Conservation (phyloP, 2,329 filamentous ascomycete genomes). For the Hirsutella rhossiliensis region DNA sequence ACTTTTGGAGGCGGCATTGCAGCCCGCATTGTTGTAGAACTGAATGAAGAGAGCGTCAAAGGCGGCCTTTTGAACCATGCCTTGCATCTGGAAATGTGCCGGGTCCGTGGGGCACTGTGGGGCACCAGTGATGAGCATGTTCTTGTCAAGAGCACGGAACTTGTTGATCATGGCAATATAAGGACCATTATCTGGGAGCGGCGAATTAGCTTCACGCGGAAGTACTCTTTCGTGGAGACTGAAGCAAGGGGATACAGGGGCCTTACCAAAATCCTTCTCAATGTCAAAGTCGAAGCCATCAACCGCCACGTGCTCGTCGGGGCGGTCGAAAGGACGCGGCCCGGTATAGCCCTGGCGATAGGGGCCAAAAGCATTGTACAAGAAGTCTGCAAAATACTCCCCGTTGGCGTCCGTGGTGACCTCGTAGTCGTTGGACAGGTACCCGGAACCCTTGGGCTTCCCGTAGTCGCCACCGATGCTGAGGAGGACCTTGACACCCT, state of each 20-base stretch:
- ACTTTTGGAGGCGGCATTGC: constrained; percentile 19
- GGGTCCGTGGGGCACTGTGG: constrained; percentile 28
- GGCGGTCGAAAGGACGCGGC: constrained; percentile 26
- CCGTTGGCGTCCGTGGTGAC: constrained; percentile 19
- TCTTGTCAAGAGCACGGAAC: constrained; percentile 18
- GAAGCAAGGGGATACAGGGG: constrained; percentile 1
- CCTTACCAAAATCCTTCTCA: constrained; percentile 18
- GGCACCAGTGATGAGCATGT: constrained; percentile 28
- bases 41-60: constrained; percentile 34
- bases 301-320: constrained; percentile 14
- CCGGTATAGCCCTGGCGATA: constrained; percentile 16
- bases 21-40: constrained; percentile 35
- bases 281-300: constrained; percentile 33
- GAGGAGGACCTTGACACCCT: constrained; percentile 29
- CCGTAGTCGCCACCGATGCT: constrained; percentile 25
- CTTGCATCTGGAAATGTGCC: constrained; percentile 18
- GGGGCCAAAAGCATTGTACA: constrained; percentile 26
- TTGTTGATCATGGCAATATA: constrained; percentile 25
- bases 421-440: constrained; percentile 17
- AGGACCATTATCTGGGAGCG: constrained; percentile 15
- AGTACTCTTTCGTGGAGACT: no score
- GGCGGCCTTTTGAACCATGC: constrained; percentile 24
- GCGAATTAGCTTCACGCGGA: no score
- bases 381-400: constrained; percentile 23
- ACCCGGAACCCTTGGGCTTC: not conserved